A percentile compares a stretch with the other conserved stretches of the same genome.
phyloP scores from a whole-genome alignment of 176 grass and related monocot genomes.

The Phragmites australis region DNA sequence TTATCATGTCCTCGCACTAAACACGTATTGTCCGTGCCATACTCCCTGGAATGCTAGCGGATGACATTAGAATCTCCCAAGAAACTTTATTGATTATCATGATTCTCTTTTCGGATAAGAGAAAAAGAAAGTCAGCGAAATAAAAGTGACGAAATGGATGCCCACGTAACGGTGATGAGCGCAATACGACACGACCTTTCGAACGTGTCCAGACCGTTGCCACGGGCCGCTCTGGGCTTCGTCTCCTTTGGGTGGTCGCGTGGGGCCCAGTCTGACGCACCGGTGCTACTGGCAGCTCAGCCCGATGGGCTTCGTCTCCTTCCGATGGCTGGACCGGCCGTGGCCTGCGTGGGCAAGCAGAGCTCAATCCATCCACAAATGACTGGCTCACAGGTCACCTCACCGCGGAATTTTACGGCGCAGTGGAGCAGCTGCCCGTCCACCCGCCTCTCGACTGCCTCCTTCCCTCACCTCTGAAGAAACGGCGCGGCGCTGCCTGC shows the following conservation, averaged over 20 bases:
- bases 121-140: not conserved
- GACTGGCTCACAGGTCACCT: constrained; percentile 32
- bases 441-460: not conserved
- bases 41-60: not conserved
- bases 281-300: too few species aligned
- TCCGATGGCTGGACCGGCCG: too few species aligned
- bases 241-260: too few species aligned
- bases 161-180: constrained; percentile 20
- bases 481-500: not conserved
- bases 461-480: not conserved
- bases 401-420: constrained; percentile 16
- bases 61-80: not conserved
- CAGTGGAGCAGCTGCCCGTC: not conserved
- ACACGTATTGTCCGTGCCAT: not conserved
- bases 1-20: not conserved
- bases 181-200: not conserved
- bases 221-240: too few species aligned
- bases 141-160: not conserved
- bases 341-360: too few species aligned
- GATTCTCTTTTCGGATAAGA: not conserved
- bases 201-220: not conserved
- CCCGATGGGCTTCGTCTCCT: too few species aligned
- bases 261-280: too few species aligned
- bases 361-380: constrained; percentile 32
- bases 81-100: not conserved